phyloP scores from a whole-genome alignment of 371 early-diverging fungal species.

The Mortierella sp. region DNA sequence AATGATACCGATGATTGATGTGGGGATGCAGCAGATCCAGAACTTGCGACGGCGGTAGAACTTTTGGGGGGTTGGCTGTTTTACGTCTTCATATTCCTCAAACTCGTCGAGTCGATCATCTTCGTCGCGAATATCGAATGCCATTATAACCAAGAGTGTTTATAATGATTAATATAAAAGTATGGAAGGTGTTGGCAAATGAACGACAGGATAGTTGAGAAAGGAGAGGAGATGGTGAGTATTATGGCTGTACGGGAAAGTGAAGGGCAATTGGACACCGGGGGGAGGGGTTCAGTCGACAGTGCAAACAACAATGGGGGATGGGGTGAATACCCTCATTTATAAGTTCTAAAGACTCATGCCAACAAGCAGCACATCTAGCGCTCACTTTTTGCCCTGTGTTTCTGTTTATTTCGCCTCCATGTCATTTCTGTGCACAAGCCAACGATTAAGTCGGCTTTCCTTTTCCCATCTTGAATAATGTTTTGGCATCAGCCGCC shows the following conservation, averaged over 20 bases:
- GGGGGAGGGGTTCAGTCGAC: background rate
- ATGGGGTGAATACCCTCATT: background rate
- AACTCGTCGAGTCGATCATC: slow-evolving; percentile 24
- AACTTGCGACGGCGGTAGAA: slow-evolving; percentile 60
- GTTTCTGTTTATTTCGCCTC: too few species aligned
- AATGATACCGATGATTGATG: slow-evolving; percentile 60
- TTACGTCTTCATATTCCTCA: slow-evolving; percentile 25
- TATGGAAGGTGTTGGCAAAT: background rate
- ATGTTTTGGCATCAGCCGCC: too few species aligned
- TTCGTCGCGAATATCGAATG: slow-evolving; percentile 30
- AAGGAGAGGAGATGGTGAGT: background rate
- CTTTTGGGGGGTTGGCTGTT: slow-evolving; percentile 14
- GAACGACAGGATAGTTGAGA: background rate
- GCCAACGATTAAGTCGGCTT: too few species aligned
- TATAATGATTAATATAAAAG: too few species aligned
- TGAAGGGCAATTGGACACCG: background rate
- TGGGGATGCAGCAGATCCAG: slow-evolving; percentile 68
- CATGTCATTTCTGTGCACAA: too few species aligned
- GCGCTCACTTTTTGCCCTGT: too few species aligned
- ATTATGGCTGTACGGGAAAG: background rate
- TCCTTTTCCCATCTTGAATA: too few species aligned
- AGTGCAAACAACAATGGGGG: background rate
- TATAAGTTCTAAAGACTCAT: background rate
- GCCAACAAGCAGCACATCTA: too few species aligned
- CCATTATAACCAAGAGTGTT: slow-evolving; percentile 3